Evolutionary conservation across 2,329 filamentous ascomycete species (phyloP).

Genomic region (Ophiostoma australiae): DNA sequence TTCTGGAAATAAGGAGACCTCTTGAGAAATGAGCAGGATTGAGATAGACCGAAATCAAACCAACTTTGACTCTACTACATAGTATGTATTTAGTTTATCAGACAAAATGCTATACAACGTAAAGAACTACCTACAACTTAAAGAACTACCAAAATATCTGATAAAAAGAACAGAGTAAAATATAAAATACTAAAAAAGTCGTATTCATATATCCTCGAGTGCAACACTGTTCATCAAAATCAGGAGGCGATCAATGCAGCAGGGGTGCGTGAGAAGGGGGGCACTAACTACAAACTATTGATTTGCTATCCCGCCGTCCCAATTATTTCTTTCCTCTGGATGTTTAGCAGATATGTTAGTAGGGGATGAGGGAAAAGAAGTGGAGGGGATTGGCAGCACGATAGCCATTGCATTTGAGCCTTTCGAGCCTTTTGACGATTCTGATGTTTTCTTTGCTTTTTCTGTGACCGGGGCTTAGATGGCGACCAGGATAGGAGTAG

Average conservation of each 20-base stretch:
- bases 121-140: no score
- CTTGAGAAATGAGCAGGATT: no score
- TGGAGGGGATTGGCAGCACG: neutral
- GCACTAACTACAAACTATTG: conserved; percentile 11
- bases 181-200: neutral
- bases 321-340: conserved; percentile 4
- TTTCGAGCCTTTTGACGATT: neutral
- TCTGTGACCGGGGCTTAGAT: neutral
- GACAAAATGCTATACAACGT: no score
- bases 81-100: no score
- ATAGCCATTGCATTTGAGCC: neutral
- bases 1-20: no score
- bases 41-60: no score
- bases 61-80: no score
- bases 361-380: neutral
- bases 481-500: neutral
- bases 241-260: conserved; percentile 8
- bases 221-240: conserved; percentile 5
- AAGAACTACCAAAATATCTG: neutral
- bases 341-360: neutral
- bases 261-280: conserved; percentile 6
- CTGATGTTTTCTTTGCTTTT: neutral
- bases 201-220: neutral
- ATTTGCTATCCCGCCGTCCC: conserved; percentile 4
- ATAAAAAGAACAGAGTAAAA: neutral